phyloP scores from a whole-genome alignment of 1,284 basidiomycete species.

The Malassezia dermatis region DNA sequence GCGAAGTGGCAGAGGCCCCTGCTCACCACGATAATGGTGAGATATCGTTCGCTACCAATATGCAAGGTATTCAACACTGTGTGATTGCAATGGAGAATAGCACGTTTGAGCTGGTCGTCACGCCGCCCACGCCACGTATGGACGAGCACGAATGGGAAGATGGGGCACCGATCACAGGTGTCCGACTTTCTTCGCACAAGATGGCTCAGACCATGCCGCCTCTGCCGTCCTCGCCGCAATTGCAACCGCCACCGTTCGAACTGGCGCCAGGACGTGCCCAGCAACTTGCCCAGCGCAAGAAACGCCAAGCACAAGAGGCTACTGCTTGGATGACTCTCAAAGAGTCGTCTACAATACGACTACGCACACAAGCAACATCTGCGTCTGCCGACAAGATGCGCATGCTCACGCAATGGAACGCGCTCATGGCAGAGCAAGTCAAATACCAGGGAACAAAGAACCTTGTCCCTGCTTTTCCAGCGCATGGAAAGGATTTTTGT shows the following conservation, averaged over 20 bases:
- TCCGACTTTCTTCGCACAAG: constrained; percentile 12
- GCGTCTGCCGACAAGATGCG: background rate
- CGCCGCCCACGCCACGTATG: constrained; percentile 9
- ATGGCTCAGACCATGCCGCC: background rate
- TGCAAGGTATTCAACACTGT: constrained; percentile 14
- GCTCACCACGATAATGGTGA: background rate
- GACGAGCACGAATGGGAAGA: background rate
- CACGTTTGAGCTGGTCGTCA: constrained; percentile 13
- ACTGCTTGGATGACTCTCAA: background rate
- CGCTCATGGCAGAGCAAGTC: background rate
- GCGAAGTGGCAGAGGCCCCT: background rate
- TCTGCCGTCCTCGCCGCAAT: background rate
- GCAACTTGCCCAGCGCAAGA: constrained; percentile 1
- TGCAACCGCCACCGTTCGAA: constrained; percentile 16
- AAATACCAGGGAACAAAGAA: background rate
- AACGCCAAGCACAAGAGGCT: background rate
- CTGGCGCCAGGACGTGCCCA: constrained; percentile 15
- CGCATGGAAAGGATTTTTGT: background rate
- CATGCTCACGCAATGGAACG: background rate
- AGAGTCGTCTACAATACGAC: background rate
- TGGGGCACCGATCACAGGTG: background rate
- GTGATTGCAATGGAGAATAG: constrained; percentile 8
- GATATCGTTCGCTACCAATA: background rate
- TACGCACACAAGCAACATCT: background rate
- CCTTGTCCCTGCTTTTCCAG: background rate